Base-by-base conservation (phyloP, 2,329 filamentous ascomycete species). In the Aspergillus intermedius region DNA sequence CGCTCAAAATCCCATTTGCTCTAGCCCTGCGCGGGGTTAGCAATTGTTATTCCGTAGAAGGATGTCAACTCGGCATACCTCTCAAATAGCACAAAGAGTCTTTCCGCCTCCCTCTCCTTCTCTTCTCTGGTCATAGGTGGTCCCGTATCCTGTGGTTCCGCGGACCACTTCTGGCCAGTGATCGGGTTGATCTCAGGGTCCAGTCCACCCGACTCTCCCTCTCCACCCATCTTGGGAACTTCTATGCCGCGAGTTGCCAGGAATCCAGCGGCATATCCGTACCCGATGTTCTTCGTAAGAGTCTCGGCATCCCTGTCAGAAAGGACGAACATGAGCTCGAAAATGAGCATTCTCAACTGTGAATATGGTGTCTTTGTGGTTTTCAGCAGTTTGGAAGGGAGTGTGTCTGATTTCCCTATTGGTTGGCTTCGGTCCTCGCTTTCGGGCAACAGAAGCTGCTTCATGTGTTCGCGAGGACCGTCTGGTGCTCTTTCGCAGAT, bases 221-320 rank as follows among this genome's bases (percentile, higher is more conserved):
- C 78, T 8, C 82, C 71, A 1, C 83, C 80, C 47, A 77, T 83
- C 50, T 83, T 77, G 0, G 90, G 88, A 19, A 95, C 75, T 0
- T 84, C 77, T 10, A 97, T 82, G 48, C 93, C 88, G 53, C 91
- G 87, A 54, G 87, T 85, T 71, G 91, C 85, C 13, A 98, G 74
- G 64, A 93, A 95, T 0, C 93, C 93, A 0, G 90, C 88, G 0
- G 93, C 93, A 62, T 88, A 95, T 0, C 93, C 93, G 63, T 95
- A 98, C 0, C 93, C 93, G 10, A 98, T 88, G 57, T 96, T 96
- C 45, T 87, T 79, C 0, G 97, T 87, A 61, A 96, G 93, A 25
- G 77, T 86, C 13, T 78, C 79, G 0, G 91, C 81, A 59, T 96
- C 84, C 58, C 84, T 87, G 54, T 85, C 86, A 0, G 90, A 95